phyloP scores from a whole-genome alignment of 2,329 filamentous ascomycete species.

The Colletotrichum ledebouriae region DNA sequence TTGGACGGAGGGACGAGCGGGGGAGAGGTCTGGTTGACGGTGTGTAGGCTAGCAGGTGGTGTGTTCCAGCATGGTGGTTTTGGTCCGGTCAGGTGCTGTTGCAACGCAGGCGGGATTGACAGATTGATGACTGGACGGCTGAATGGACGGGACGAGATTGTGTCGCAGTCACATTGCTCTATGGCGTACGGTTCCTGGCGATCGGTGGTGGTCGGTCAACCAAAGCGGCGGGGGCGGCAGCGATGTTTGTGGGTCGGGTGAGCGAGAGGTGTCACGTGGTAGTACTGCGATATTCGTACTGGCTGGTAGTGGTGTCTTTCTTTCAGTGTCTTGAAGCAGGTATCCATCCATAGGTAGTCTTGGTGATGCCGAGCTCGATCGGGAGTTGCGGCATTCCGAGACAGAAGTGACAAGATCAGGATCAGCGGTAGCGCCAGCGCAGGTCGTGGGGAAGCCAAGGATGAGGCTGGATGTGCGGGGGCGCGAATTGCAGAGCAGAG shows the following conservation, averaged over 20 bases:
- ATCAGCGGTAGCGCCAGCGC: slow-evolving; percentile 9
- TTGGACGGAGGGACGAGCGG: slow-evolving; percentile 8
- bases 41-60: slow-evolving; percentile 11
- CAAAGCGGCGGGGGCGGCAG: not conserved
- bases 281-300: too few relatives aligned
- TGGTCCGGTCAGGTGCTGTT: slow-evolving; percentile 30
- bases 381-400: slow-evolving; percentile 32
- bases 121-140: slow-evolving; percentile 14
- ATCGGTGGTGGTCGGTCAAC: slow-evolving; percentile 16
- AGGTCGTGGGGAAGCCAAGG: slow-evolving; percentile 29
- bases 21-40: slow-evolving; percentile 1
- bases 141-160: slow-evolving; percentile 23
- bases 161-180: slow-evolving; percentile 5
- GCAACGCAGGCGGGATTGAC: slow-evolving; percentile 18
- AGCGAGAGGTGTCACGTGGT: slow-evolving; percentile 22
- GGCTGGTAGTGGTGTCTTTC: too few relatives aligned
- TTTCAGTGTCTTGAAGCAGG: not conserved
- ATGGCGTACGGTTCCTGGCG: slow-evolving; percentile 20
- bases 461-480: slow-evolving; percentile 25
- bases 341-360: not conserved
- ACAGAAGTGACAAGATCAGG: slow-evolving; percentile 26
- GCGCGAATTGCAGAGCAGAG: slow-evolving; percentile 13
- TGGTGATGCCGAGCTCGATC: slow-evolving; percentile 19
- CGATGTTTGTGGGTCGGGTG: not conserved
- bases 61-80: slow-evolving; percentile 32